A percentile compares a stretch with the other conserved stretches of the same genome.
Conservation (phyloP, 23 red algal species). For the Chondrus crispus region DNA sequence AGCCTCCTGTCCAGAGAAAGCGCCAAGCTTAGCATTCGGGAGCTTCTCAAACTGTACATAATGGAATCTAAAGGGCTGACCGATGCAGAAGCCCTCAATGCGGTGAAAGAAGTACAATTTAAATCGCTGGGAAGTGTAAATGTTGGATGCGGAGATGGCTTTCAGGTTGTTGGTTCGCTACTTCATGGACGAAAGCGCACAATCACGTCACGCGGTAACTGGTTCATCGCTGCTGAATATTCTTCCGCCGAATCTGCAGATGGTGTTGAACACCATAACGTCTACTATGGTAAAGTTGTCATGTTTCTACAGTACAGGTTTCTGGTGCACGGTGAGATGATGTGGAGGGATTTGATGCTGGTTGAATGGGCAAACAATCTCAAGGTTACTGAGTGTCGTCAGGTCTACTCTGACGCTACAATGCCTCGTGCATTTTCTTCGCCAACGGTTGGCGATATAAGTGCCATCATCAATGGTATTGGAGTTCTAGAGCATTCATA, state of each 20-base stretch:
- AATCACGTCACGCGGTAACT: neutral
- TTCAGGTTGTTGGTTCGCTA: neutral
- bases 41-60: neutral
- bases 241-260: neutral
- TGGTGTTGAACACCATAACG: neutral
- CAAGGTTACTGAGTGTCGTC: neutral
- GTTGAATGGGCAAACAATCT: neutral
- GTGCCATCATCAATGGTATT: neutral
- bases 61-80: neutral
- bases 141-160: neutral
- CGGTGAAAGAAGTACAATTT: neutral
- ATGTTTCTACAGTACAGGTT: neutral
- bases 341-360: neutral
- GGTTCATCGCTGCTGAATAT: neutral
- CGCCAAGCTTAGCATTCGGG: neutral
- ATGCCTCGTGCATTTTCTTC: neutral
- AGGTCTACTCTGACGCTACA: neutral
- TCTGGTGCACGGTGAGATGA: neutral
- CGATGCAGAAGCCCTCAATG: neutral
- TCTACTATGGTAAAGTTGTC: neutral
- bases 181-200: neutral
- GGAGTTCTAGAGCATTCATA: neutral
- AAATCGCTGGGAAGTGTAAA: neutral
- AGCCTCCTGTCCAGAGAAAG: neutral
- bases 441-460: neutral